Evolutionary conservation across 2,329 filamentous ascomycete genomes (phyloP), one percentile per base, ranked within the genome.

Genomic region (Penicillium sp.): DNA sequence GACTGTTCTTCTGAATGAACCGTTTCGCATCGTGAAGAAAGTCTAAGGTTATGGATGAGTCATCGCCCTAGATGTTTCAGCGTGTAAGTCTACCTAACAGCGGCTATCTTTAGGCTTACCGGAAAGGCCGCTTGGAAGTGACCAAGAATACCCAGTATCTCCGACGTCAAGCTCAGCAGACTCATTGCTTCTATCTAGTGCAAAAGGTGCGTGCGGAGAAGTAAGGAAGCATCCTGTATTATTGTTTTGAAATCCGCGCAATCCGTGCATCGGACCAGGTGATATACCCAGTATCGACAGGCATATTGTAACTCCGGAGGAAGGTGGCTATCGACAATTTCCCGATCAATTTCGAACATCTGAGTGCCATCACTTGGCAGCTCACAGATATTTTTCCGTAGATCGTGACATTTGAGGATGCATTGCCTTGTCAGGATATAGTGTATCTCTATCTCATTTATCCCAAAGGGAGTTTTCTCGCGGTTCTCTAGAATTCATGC

Each of bases 151-250:
- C 43, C 51, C 7, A 67, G 33, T 54, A 53, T 48, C 43, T 70
- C 63, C 3, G 59, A 57, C 13, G 60, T 35, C 35, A 56, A 26
- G 16, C 56, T 62, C 8, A 69, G 26, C 2, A 68, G 19, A 39
- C 64, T 58, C 58, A 70, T 61, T 45, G 58, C 64, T 57, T 70
- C 65, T 14, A 70, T 21, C 67, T 64, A 69, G 52, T 70, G 65
- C n/a, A 70, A 58, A 48, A 67, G 63, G 53, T 69, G 62, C 29
- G 51, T 21, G 16, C 59, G 27, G 9, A 70, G 55, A 43, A 68
- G 67, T 7, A 51, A 19, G n/a, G 56, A 45, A 19, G 59, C 46
- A 19, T 58, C n/a, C 26, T 56, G 49, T 16, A 46, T 31, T 9
- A 56, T 44, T 19, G n/a, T 19, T 27, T 58, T 24, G 11, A 29